phyloP scores from a whole-genome alignment of 1,284 basidiomycete genomes.

The Apiotrichum domesticum region DNA sequence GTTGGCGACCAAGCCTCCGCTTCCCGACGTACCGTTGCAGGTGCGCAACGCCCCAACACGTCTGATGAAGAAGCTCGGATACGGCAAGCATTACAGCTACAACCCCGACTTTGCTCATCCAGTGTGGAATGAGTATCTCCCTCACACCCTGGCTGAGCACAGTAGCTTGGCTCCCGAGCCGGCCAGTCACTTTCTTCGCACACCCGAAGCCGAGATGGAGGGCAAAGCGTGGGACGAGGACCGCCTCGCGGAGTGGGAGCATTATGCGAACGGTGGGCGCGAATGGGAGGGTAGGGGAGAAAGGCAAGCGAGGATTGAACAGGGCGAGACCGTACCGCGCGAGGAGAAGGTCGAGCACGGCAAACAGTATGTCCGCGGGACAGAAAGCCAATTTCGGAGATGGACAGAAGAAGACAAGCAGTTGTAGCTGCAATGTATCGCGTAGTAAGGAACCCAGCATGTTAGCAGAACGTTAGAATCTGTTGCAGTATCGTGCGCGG shows the following conservation, averaged over 20 bases:
- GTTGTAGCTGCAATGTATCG: not conserved
- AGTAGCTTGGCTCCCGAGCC: slow-evolving; percentile 27
- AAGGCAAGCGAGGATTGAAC: not conserved
- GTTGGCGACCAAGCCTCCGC: slow-evolving; percentile 52
- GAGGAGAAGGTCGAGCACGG: not conserved
- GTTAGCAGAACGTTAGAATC: no score
- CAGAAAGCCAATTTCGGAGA: not conserved
- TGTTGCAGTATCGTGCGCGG: no score
- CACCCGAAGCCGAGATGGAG: slow-evolving; percentile 52
- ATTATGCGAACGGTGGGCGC: slow-evolving; percentile 56
- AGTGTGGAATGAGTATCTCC: slow-evolving; percentile 58
- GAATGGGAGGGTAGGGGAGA: slow-evolving; percentile 58
- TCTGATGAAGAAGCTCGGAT: slow-evolving; percentile 75
- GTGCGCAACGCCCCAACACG: slow-evolving; percentile 82
- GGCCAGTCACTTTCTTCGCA: slow-evolving; percentile 51
- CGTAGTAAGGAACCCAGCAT: not conserved
- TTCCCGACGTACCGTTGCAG: slow-evolving; percentile 57
- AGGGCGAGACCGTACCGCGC: not conserved
- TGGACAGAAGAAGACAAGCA: not conserved
- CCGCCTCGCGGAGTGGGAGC: slow-evolving; percentile 67
- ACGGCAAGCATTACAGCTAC: slow-evolving; percentile 66
- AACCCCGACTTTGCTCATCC: slow-evolving; percentile 74
- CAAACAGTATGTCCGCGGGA: not conserved
- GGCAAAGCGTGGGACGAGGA: slow-evolving; percentile 69
- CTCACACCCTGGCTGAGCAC: slow-evolving; percentile 42